Base-by-base conservation (phyloP, 2,329 filamentous ascomycete genomes). In the Alternaria atra region DNA sequence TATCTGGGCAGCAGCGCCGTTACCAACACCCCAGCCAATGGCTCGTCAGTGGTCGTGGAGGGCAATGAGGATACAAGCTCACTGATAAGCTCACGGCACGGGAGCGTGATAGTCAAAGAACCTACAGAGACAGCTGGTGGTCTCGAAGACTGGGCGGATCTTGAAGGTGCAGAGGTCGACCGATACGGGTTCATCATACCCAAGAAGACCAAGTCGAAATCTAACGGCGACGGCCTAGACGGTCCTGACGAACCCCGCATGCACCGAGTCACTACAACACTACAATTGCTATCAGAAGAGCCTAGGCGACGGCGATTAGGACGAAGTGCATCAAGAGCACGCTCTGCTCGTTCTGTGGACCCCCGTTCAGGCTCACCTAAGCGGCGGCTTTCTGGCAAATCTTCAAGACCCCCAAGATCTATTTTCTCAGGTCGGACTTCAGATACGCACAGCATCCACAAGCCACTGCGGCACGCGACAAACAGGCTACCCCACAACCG, bases 141-240 rank as follows among this genome's bases (percentile, higher is more conserved):
- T 2, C 83, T 89, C 50, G 88, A 90, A 65, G 87, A 90, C 66
- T 90, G 87, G 87, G 82, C 86, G 61, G 83, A 89, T 73, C 78
- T 90, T 10, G 80, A 84, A 17, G 85, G 82, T 6, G 84, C 80
- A 13, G 84, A 89, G 63, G 86, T 90, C 4, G 88, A 90, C 73
- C 82, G 88, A 60, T 90, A 90, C 72, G 88, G 88, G 9, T 90
- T 90, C 76, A 90, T 90, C 61, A 73, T 84, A 13, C 80, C 81
- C 4, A 79, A 74, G 43, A 80, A 78, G 59, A 63, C 66, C 13
- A 61, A 70, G 8, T 80, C 81, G 5, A 70, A 75, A 25, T 74
- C 65, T 4, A 65, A 67, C 42, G 71, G 69, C 6, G 62, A 70
- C 29, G 73, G 68, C 23, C 61, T 72, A 3, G 68, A 73, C 42